Conservation (phyloP, 805 yeast species). For the Yarrowia keelungensis region DNA sequence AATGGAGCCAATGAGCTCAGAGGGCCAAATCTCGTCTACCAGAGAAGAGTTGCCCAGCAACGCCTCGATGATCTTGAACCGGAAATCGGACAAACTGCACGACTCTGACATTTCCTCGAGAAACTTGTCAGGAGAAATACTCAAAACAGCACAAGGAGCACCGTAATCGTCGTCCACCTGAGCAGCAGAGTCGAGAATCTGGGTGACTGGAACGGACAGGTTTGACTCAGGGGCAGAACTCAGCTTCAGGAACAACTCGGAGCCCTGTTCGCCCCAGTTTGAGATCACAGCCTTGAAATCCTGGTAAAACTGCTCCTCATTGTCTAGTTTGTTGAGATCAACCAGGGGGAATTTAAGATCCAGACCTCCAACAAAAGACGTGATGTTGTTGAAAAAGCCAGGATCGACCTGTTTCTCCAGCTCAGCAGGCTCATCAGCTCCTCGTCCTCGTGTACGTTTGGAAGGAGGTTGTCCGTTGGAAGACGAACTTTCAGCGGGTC, state of each 20-base stretch:
- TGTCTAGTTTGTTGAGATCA: slow-evolving; percentile 3
- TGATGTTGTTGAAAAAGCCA: slow-evolving; percentile 23
- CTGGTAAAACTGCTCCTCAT: slow-evolving; percentile 16
- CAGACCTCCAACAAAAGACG: not conserved
- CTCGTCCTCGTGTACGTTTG: slow-evolving; percentile 28
- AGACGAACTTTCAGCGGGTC: not conserved
- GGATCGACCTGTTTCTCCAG: slow-evolving; percentile 8
- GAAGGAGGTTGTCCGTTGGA: slow-evolving; percentile 17
- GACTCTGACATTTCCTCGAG: slow-evolving; percentile 16
- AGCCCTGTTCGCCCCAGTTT: slow-evolving; percentile 32
- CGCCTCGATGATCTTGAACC: slow-evolving; percentile 26
- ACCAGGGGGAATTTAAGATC: slow-evolving; percentile 7
- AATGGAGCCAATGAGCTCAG: slow-evolving; percentile 16
- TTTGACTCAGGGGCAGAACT: slow-evolving; percentile 34
- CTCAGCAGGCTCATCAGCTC: slow-evolving; percentile 5
- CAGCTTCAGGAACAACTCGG: slow-evolving; percentile 30
- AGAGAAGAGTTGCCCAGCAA: slow-evolving; percentile 28
- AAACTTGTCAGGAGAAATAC: slow-evolving; percentile 9
- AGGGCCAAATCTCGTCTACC: slow-evolving; percentile 34
- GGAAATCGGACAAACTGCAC: slow-evolving; percentile 26
- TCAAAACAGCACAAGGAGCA: not conserved
- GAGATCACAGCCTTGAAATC: slow-evolving; percentile 34
- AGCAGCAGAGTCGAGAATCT: slow-evolving; percentile 33
- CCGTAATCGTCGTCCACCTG: slow-evolving; percentile 17
- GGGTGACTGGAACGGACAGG: slow-evolving; percentile 32